phyloP scores from a whole-genome alignment of 495 filamentous ascomycete genomes.

The Penicillium nucicola region DNA sequence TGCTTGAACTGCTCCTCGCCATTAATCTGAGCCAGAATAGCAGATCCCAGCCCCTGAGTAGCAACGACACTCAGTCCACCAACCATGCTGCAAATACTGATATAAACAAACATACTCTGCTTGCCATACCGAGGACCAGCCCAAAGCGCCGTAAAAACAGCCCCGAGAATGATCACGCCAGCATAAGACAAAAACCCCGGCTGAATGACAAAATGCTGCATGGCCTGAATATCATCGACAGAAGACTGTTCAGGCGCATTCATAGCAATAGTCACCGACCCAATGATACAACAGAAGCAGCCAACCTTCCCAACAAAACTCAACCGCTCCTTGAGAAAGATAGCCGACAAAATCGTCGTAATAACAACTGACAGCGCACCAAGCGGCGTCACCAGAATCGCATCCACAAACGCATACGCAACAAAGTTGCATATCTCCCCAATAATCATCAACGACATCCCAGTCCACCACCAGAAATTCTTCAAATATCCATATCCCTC shows the following conservation, averaged over 20 bases:
- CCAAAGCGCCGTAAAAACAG: slow-evolving; percentile 72
- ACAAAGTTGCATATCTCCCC: slow-evolving; percentile 98
- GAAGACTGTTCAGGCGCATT: slow-evolving; percentile 87
- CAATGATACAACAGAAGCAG: slow-evolving; percentile 92
- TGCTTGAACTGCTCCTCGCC: slow-evolving; percentile 89
- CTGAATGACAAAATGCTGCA: slow-evolving; percentile 82
- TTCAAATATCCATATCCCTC: slow-evolving; percentile 98
- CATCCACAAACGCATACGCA: slow-evolving; percentile 95
- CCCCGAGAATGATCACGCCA: slow-evolving; percentile 76
- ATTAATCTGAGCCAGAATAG: slow-evolving; percentile 80
- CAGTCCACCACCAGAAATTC: slow-evolving; percentile 92
- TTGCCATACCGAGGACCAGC: slow-evolving; percentile 88
- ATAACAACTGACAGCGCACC: slow-evolving; percentile 95
- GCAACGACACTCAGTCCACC: slow-evolving; percentile 93
- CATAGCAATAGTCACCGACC: slow-evolving; percentile 87
- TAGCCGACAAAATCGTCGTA: slow-evolving; percentile 87
- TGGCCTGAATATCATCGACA: slow-evolving; percentile 85
- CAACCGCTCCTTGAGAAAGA: slow-evolving; percentile 92
- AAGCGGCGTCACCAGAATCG: slow-evolving; percentile 91
- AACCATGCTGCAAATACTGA: slow-evolving; percentile 91
- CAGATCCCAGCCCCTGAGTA: slow-evolving; percentile 90
- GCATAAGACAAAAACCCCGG: slow-evolving; percentile 86
- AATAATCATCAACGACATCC: slow-evolving; percentile 96
- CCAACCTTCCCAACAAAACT: slow-evolving; percentile 96
- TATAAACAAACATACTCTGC: slow-evolving; percentile 95